Evolutionary conservation across 768 basidiomycete genomes (phyloP), one percentile per base, ranked within the genome.

Genomic region (Hygrocybe coccinea): DNA sequence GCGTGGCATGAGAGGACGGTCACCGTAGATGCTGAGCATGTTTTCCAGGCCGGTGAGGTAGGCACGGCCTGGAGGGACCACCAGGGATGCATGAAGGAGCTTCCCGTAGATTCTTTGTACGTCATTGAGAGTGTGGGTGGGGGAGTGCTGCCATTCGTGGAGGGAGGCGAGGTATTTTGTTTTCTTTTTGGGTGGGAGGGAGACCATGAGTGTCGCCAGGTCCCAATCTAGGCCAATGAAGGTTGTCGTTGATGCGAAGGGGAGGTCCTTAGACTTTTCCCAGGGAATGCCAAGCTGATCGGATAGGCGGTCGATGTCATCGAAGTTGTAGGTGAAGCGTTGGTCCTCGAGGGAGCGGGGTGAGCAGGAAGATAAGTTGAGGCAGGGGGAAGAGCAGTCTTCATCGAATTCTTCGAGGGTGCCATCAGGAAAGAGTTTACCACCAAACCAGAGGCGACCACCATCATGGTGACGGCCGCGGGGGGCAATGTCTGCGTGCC

Each of bases 11-110:
- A 72, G 71, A 22, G 74, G 75, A 58, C 62, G 41, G 8, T 69
- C 10, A 35, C 50, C 2, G 49, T 64, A 72, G 0, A 62, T 22
- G 0, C 55, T 55, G 0, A 79, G 36, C 62, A 78, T 71, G 56
- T 62, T 15, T 52, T 80, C 74, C 21, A 80, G 58, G 8, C 48
- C 45, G 34, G 71, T 77, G 52, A 80, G 69, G 58, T 74, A 76
- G 1, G 78, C 72, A 0, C 70, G 65, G 7, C 67, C 69, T 19
- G 1, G 33, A 1, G 65, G 67, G 1, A 74, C 25, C 0, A 76
- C 59, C 0, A 63, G 47, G 19, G 61, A 63, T 0, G 69, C 53
- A 22, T 79, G 78, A 0, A 73, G 56, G 0, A 79, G 67, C 47
- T 78, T 76, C 0, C 78, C 72, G 43, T 76, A 69, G 0, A 79